Percentiles rank a stretch among this genome's conserved stretches.
These are phyloP conservation scores for Sarcocystis neurona DNA, from an alignment of 169 alveolate genomes.

Conservation along the genomic window DNA sequence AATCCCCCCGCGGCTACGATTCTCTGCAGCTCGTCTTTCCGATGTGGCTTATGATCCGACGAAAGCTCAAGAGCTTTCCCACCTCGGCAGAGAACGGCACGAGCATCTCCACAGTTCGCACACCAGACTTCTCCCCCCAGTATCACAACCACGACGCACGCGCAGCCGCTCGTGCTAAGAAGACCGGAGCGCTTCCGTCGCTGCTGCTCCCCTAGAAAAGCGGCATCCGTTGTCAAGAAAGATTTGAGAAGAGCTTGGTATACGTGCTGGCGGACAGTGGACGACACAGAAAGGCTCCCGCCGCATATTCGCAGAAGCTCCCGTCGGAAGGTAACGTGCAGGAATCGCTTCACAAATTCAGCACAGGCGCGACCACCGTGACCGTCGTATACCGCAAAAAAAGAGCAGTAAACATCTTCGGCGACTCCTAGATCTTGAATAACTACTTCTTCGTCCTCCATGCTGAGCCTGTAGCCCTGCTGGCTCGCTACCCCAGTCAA, in stretches of 20 bases:
- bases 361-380: constrained; percentile 82
- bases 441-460: constrained; percentile 65
- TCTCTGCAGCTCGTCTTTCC: constrained; percentile 85
- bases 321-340: constrained; percentile 64
- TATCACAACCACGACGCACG: constrained; percentile 83
- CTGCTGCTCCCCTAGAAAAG: background rate
- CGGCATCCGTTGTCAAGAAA: constrained; percentile 49
- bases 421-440: constrained; percentile 35
- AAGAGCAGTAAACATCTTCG: constrained; percentile 42
- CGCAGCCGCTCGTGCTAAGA: constrained; percentile 77
- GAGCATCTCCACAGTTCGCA: constrained; percentile 98
- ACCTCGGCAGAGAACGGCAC: constrained; percentile 90
- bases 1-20: constrained; percentile 95
- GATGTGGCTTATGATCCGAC: constrained; percentile 95
- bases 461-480: constrained; percentile 47
- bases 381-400: constrained; percentile 80
- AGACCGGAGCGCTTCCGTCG: background rate
- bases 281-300: background rate
- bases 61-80: constrained; percentile 91
- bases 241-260: background rate
- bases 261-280: background rate
- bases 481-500: constrained; percentile 19
- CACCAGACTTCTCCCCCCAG: constrained; percentile 74
- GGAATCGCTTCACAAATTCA: constrained; percentile 72
- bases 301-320: constrained; percentile 27